Evolutionary conservation across 805 yeast genomes (phyloP).

Genomic region (Wickerhamomyces rabaulensis): DNA sequence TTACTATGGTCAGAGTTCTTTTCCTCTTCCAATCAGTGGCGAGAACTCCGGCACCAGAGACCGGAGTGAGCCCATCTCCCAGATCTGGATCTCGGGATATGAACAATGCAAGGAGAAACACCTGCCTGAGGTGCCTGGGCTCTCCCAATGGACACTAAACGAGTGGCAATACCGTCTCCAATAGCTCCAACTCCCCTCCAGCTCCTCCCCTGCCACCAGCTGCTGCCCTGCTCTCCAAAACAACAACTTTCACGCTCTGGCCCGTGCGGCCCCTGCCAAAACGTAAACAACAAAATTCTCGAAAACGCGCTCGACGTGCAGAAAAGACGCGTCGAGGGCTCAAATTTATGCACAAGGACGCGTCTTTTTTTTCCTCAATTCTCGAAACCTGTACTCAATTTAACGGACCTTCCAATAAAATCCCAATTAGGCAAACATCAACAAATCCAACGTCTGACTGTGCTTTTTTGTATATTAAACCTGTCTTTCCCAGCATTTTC

Average conservation of each 20-base stretch:
- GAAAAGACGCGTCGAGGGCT: background rate
- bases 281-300: constrained; percentile 6
- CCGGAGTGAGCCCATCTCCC: too few species aligned
- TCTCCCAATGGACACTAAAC: too few species aligned
- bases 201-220: background rate
- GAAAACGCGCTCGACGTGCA: background rate
- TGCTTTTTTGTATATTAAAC: background rate
- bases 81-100: too few species aligned
- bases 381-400: background rate
- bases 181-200: too few species aligned
- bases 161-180: too few species aligned
- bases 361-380: background rate
- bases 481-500: background rate
- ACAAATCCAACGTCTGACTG: background rate
- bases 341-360: background rate
- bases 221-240: background rate
- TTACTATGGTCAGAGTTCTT: too few species aligned
- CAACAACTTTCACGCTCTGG: background rate
- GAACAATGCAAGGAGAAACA: too few species aligned
- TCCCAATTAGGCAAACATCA: background rate
- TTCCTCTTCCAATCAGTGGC: too few species aligned
- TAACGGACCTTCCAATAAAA: background rate
- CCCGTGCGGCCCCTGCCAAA: constrained; percentile 2
- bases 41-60: too few species aligned
- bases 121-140: too few species aligned